Conservation (phyloP, 371 early-diverging fungal genomes). For the Fennellomyces sp. region DNA sequence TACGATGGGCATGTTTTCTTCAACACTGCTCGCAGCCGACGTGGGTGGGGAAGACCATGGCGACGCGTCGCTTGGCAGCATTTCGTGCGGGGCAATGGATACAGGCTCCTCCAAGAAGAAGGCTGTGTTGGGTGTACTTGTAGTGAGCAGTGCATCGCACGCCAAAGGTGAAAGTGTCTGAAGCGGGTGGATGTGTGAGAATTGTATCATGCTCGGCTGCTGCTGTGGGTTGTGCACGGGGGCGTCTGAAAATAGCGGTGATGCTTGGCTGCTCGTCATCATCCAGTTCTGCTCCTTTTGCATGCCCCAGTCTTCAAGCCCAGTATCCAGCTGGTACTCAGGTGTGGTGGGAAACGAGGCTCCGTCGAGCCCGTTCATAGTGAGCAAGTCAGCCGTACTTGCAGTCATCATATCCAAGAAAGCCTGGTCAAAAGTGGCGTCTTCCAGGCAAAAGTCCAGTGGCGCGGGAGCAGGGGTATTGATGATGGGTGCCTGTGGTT, state of each 20-base stretch:
- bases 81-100: neutral
- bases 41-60: neutral
- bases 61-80: neutral
- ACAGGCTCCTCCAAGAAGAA: neutral
- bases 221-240: neutral
- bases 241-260: neutral
- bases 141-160: neutral
- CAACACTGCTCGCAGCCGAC: neutral
- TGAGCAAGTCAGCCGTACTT: neutral
- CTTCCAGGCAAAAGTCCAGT: neutral
- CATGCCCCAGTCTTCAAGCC: neutral
- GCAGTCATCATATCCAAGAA: neutral
- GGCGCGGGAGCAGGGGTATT: neutral
- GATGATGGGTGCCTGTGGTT: neutral
- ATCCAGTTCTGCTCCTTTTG: slow-evolving; percentile 2
- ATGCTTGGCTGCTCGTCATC: neutral
- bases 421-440: neutral
- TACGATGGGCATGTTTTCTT: neutral
- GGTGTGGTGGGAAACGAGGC: neutral
- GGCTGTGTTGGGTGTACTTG: neutral
- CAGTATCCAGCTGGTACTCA: neutral
- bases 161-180: slow-evolving; percentile 1
- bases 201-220: neutral
- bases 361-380: neutral
- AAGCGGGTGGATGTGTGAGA: slow-evolving; percentile 4